phyloP scores from a whole-genome alignment of 1,284 basidiomycete species.

The Cutaneotrichosporon cavernicola region DNA sequence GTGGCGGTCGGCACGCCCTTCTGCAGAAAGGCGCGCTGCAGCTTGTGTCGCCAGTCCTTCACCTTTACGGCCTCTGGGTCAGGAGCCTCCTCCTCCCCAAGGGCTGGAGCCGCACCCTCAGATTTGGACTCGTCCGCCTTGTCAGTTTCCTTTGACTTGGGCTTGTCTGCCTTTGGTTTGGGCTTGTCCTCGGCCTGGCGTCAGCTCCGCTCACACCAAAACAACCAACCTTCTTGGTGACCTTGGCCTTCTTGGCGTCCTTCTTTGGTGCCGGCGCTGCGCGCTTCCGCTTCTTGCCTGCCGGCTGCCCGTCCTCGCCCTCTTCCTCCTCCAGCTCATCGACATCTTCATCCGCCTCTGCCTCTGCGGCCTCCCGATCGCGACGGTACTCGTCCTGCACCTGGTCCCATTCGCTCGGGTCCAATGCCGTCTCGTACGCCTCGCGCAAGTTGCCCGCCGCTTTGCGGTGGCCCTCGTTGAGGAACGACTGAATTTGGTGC shows the following conservation, averaged over 20 bases:
- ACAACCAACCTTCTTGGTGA: slow-evolving; percentile 36
- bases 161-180: slow-evolving; percentile 56
- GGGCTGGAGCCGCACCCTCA: slow-evolving; percentile 30
- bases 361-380: slow-evolving; percentile 61
- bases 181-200: slow-evolving; percentile 44
- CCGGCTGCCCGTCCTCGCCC: slow-evolving; percentile 41
- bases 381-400: slow-evolving; percentile 59
- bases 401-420: slow-evolving; percentile 69
- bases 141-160: slow-evolving; percentile 45
- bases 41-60: slow-evolving; percentile 82
- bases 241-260: slow-evolving; percentile 60
- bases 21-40: slow-evolving; percentile 84
- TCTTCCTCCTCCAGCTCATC: slow-evolving; percentile 61
- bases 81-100: slow-evolving; percentile 27
- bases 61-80: slow-evolving; percentile 72
- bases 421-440: slow-evolving; percentile 78
- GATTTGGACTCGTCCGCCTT: slow-evolving; percentile 39
- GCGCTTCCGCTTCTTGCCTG: slow-evolving; percentile 58
- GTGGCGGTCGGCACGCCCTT: slow-evolving; percentile 56
- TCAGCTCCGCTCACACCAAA: not conserved
- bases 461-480: slow-evolving; percentile 68
- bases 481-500: slow-evolving; percentile 80
- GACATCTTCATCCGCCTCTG: slow-evolving; percentile 61
- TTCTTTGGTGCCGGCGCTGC: slow-evolving; percentile 55
- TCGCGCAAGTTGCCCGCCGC: slow-evolving; percentile 70